Evolutionary conservation across 2,329 filamentous ascomycete species (phyloP).

Genomic region (Didymella keratinophila): DNA sequence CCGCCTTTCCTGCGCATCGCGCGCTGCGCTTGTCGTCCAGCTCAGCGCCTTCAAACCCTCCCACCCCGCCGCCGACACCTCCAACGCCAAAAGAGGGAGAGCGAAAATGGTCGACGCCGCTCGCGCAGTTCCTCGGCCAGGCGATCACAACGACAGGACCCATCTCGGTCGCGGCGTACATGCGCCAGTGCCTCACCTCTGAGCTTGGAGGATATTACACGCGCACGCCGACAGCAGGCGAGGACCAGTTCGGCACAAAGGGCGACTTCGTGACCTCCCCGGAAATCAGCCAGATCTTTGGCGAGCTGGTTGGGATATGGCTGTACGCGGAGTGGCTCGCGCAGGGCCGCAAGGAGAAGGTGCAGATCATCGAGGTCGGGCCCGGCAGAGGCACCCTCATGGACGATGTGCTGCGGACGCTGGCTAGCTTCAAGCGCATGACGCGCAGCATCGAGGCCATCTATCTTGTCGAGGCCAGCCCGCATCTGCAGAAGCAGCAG

Average conservation of each 20-base stretch:
- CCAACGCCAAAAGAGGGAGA: slow-evolving; percentile 28
- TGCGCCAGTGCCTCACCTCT: slow-evolving; percentile 97
- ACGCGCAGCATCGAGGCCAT: slow-evolving; percentile 81
- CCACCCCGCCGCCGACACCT: slow-evolving; percentile 23
- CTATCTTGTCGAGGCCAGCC: slow-evolving; percentile 94
- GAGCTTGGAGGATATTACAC: slow-evolving; percentile 95
- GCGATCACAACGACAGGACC: slow-evolving; percentile 91
- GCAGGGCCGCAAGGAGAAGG: slow-evolving; percentile 76
- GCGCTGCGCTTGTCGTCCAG: slow-evolving; percentile 51
- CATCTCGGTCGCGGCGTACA: slow-evolving; percentile 89
- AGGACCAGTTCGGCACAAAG: slow-evolving; percentile 89
- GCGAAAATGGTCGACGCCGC: slow-evolving; percentile 85
- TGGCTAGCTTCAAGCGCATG: slow-evolving; percentile 82
- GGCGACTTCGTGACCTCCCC: slow-evolving; percentile 98
- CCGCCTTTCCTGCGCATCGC: slow-evolving; percentile 20
- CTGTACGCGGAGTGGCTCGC: slow-evolving; percentile 96
- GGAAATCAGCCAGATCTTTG: slow-evolving; percentile 97
- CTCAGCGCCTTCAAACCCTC: slow-evolving; percentile 25
- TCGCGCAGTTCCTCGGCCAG: slow-evolving; percentile 85
- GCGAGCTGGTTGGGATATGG: slow-evolving; percentile 93
- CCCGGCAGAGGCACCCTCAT: slow-evolving; percentile 95
- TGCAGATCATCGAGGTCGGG: slow-evolving; percentile 92
- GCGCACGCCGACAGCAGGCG: slow-evolving; percentile 67
- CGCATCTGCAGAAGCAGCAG: slow-evolving; percentile 77
- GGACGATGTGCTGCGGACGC: slow-evolving; percentile 93